Conservation (phyloP, 257 asterid genomes). For the Cruciata laevipes region DNA sequence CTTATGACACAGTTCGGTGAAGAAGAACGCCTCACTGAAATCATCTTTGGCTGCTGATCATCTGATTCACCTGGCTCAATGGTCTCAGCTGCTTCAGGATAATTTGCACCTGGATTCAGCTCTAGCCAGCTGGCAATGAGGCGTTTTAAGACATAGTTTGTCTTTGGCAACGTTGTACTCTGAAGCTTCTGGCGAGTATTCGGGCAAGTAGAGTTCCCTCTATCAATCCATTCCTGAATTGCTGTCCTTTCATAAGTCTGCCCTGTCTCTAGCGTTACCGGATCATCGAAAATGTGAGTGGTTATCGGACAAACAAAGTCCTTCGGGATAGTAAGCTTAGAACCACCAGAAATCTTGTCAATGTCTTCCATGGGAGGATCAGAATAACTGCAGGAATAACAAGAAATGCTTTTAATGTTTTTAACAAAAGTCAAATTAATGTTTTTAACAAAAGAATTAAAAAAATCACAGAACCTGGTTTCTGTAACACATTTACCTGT, state of each 20-base stretch:
- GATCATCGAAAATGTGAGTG: conserved; percentile 59
- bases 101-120: conserved; percentile 20
- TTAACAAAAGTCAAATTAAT: background rate
- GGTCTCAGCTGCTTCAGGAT: conserved; percentile 15
- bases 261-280: conserved; percentile 82
- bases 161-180: conserved; percentile 49
- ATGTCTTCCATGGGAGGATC: conserved; percentile 43
- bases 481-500: conserved; percentile 22
- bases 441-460: background rate
- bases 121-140: conserved; percentile 79
- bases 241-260: conserved; percentile 76
- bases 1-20: conserved; percentile 49
- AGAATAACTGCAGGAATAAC: conserved; percentile 23
- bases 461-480: conserved; percentile 1
- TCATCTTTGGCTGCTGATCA: conserved; percentile 15
- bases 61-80: conserved; percentile 9
- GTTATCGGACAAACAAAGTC: conserved; percentile 90
- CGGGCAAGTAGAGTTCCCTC: conserved; percentile 71
- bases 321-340: conserved; percentile 51
- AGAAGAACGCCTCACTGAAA: conserved; percentile 21
- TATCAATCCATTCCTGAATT: conserved; percentile 75
- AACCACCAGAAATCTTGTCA: conserved; percentile 23
- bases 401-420: conserved; percentile 10
- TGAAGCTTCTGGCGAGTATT: conserved; percentile 69
- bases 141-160: conserved; percentile 75